These are phyloP conservation scores for Gnetum montanum DNA, from an alignment of 75 land plant genomes.

Conservation along the genomic window DNA sequence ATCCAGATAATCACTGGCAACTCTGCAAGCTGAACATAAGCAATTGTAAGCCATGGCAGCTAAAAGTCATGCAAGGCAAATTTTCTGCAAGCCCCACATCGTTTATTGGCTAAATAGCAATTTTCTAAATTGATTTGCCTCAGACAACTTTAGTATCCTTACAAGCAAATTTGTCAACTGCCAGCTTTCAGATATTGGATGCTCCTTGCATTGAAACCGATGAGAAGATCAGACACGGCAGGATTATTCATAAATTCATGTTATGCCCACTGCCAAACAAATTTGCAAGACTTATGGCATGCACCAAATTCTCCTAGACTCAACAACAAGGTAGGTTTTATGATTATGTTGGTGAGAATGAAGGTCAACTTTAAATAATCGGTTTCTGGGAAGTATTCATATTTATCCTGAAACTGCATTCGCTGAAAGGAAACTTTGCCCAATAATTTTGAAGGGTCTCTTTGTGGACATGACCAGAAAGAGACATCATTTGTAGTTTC, in stretches of 20 bases:
- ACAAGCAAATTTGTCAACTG: no score
- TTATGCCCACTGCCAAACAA: conserved; percentile 51
- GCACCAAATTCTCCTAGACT: conserved; percentile 17
- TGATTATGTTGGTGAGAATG: no score
- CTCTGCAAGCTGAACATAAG: conserved; percentile 6
- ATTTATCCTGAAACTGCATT: no score
- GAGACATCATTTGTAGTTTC: no score
- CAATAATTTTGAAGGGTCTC: no score
- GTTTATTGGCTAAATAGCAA: no score
- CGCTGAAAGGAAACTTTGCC: no score
- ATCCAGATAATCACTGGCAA: background rate
- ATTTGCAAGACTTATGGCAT: conserved; percentile 36
- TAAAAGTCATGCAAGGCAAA: conserved; percentile 1
- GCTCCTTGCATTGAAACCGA: conserved; percentile 18
- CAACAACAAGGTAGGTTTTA: background rate
- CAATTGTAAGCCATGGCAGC: background rate
- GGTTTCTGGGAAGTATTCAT: no score
- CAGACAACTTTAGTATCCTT: no score
- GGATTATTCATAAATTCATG: conserved; percentile 55
- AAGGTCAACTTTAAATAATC: no score
- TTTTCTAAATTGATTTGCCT: background rate
- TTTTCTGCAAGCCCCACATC: background rate
- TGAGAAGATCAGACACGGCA: conserved; percentile 5
- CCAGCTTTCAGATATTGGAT: conserved; percentile 9
- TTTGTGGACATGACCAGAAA: no score